Base-by-base conservation (phyloP, 164 flowering plant genomes). In the Liriodendron chinense region DNA sequence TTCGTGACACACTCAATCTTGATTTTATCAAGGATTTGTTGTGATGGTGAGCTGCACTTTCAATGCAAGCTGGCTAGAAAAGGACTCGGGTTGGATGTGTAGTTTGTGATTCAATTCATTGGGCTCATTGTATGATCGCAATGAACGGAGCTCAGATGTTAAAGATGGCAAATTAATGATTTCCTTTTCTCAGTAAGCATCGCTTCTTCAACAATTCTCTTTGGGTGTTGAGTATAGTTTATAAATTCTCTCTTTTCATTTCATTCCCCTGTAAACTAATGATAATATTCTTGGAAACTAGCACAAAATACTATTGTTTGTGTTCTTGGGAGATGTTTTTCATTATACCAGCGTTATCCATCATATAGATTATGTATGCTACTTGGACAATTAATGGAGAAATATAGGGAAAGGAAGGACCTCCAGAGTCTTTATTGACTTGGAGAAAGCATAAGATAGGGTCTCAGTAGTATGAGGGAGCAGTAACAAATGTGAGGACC, bases 1-100 rank as follows among this genome's bases (percentile, higher is more conserved):
- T 96, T 1, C 88, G 92, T 18, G 99, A 96, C 80, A 96, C 98
- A 0, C 87, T 96, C 59, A 96, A 93, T 76, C 96, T 96, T 72
- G 97, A 92, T 74, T 90, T 96, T 77, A 84, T 96, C 75, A 90
- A 84, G 80, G 97, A 92, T 22, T 43, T 96, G 81, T 86, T 91
- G 82, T 95, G 87, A 95, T 65, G 48, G 48, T 72, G 49, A 65
- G 61, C 48, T 74, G 43, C 70, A 53, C 21, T 66, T 66, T 20
- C 2, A 63, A 47, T 12, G n/a, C 10, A 48, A 47, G 57, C 65
- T 70, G 67, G 62, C n/a, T 70, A 25, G 57, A 72, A 23, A 66
- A 74, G 65, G 62, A 62, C 28, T 7, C 9, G 6, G 10, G 18
- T 28, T 47, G 70, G 47, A 12, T 2, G 20, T 18, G 25, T 28